Base-by-base conservation (phyloP, 768 basidiomycete species). In the Phylloporus arenicola region DNA sequence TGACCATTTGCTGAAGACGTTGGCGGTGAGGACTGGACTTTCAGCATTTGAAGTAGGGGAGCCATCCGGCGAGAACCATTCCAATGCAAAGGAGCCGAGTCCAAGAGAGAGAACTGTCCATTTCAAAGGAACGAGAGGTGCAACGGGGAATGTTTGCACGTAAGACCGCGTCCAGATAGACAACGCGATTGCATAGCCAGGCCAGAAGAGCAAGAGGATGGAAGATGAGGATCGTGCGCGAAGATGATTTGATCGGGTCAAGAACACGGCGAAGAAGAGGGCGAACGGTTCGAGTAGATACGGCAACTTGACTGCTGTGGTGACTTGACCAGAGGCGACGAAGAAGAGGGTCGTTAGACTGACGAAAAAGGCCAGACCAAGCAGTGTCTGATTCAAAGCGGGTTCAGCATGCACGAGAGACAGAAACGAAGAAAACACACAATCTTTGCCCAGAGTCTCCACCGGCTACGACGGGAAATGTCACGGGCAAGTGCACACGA, bases 201-300 rank as follows among this genome's bases (percentile, higher is more conserved):
- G 89, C 86, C 89, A 95, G 68, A 90, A 94, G 43, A 94, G 64
- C 10, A 96, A 78, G 34, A 92, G 68, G 12, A 82, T 62, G 2
- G 86, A 75, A 0, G 89, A 90, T 0, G 92, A 86, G 9, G 77
- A 75, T 14, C 82, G 78, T 1, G 83, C 77, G 16, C 83, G 80
- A 33, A 79, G 78, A 64, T 93, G 89, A 56, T 88, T 91, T 50
- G 76, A 67, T 55, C 76, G 78, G 22, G 22, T 24, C 22, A 24
- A 24, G 22, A 24, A 24, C 22, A 24, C 22, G 22, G 22, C 22
- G 5, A 75, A 56, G 20, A 77, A 42, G 6, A 88, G 62, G 0
- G 81, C 74, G 1, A 82, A 43, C 1, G 81, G 74, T 58, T 88
- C 82, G 4, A 91, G 72, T 38, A 76, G 69, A 56, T 83, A 80